Base-by-base conservation (phyloP, 768 basidiomycete genomes). In the Kwoniella bestiolae region DNA sequence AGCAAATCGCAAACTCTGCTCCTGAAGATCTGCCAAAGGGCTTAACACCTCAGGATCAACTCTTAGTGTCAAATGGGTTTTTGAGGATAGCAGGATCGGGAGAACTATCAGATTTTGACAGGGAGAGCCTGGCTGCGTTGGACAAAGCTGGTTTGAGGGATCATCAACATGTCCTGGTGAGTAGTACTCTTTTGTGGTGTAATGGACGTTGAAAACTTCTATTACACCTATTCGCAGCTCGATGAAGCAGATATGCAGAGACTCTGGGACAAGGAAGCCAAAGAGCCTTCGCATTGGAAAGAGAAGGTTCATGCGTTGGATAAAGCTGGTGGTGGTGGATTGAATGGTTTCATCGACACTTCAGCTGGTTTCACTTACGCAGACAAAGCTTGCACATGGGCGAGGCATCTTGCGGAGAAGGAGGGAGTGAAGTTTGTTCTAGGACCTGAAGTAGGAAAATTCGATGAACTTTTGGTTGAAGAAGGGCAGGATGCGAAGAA, bases 321-420 rank as follows among this genome's bases (percentile, higher is more conserved):
- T 9, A 53, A 62, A 12, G 11, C 63, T 25, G 18, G 46, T 5
- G 65, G 50, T 4, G 68, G 68, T 16, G 58, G 56, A 11, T 41
- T 62, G 6, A 56, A 69, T 25, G 71, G 68, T 6, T 67, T 71
- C 52, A 49, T 74, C 59, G 73, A 74, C 35, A 69, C 55, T 29
- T 62, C 66, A 25, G 73, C 65, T 3, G 73, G 73, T 7, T 65
- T 71, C 56, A 74, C 67, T 18, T 26, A 59, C 3, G 70, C 73
- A 3, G 73, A 74, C 63, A 71, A 69, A 64, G 69, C 69, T 26
- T 73, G 72, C 52, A 44, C 65, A 3, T 74, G 58, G 60, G 72
- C 67, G n/a, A 46, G 67, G 11, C 63, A 67, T 52, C 63, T 74
- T 2, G 46, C 46, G 18, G 62, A 67, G 41, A 50, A 69, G 51